A percentile compares a stretch with the other conserved stretches of the same genome.
These are phyloP conservation scores for Corylus heterophylla DNA, from an alignment of 306 rosid species.

Conservation along the genomic window DNA sequence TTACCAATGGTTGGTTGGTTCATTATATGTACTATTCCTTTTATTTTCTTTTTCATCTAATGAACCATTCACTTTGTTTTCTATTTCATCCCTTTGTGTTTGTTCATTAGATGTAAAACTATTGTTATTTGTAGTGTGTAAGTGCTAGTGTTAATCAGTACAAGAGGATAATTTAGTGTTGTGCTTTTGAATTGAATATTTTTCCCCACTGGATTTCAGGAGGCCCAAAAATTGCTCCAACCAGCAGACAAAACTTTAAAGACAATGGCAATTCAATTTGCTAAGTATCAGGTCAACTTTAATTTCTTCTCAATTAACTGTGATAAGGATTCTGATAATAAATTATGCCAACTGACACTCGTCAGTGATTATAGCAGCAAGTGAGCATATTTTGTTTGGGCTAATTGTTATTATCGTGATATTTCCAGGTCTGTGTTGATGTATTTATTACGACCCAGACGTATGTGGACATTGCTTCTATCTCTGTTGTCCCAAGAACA, in stretches of 20 bases:
- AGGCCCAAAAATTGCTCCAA: constrained; percentile 93
- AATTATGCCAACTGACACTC: constrained; percentile 19
- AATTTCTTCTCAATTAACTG: constrained; percentile 26
- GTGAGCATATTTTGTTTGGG: constrained; percentile 15
- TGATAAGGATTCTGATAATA: constrained; percentile 17
- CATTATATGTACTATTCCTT: neutral
- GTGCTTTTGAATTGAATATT: constrained; percentile 16
- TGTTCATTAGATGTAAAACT: constrained; percentile 1
- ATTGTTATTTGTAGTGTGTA: neutral
- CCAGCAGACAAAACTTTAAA: constrained; percentile 83
- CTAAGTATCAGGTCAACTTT: constrained; percentile 80
- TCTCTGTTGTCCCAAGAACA: constrained; percentile 82
- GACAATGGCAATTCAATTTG: constrained; percentile 86
- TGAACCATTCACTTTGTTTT: neutral
- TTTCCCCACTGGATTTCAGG: constrained; percentile 51
- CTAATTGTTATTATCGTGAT: constrained; percentile 27
- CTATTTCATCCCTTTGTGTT: neutral
- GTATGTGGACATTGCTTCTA: constrained; percentile 85
- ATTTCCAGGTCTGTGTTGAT: constrained; percentile 86
- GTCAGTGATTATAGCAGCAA: constrained; percentile 8
- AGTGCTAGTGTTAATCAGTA: neutral
- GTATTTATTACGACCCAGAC: constrained; percentile 86
- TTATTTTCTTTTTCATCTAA: no score
- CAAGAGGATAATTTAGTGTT: neutral
- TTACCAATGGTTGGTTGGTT: neutral